Evolutionary conservation across 768 basidiomycete species (phyloP), one percentile per base, ranked within the genome.

Genomic region (Boletus edulis): DNA sequence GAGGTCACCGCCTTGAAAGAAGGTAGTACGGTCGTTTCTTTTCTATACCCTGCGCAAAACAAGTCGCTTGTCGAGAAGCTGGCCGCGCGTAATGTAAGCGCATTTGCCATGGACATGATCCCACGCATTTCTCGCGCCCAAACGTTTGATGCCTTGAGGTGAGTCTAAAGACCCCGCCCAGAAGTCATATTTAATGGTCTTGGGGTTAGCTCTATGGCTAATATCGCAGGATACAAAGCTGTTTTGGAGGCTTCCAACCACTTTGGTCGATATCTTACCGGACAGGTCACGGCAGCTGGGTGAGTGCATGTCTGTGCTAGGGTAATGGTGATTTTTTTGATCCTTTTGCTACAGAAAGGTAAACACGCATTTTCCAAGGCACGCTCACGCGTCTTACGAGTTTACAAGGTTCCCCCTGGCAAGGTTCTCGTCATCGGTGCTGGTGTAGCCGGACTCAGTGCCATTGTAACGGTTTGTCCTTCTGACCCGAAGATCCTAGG

Each of bases 211-310:
- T 93, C 91, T 24, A 94, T 94, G 92, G 86, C 88, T n/a, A 94
- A 94, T 66, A 94, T 92, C 40, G 82, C 91, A n/a, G 92, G 92
- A 13, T 94, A 94, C 71, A 92, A 94, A 69, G 92, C 92, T 39
- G 91, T 94, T 45, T 70, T 94, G 66, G 92, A 94, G 70, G 92
- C 92, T 31, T 89, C 91, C 24, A 93, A 91, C 69, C 82, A 89
- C 65, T 94, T 94, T 63, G 91, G 91, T 64, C 78, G 92, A 61
- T 94, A 91, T 74, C 76, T 94, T 60, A 92, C 92, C 34, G 92
- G 92, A 63, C 92, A 94, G 70, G 90, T 91, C 51, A 94, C 92
- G 7, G 92, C 92, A 54, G 91, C 91, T 69, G 90, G 89, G 87
- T 90, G 68, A 67, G 86, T 77, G 44, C 38, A 22, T 29, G 39